Evolutionary conservation across 148 eudicot species (phyloP).

Genomic region (Heliosperma pusillum): DNA sequence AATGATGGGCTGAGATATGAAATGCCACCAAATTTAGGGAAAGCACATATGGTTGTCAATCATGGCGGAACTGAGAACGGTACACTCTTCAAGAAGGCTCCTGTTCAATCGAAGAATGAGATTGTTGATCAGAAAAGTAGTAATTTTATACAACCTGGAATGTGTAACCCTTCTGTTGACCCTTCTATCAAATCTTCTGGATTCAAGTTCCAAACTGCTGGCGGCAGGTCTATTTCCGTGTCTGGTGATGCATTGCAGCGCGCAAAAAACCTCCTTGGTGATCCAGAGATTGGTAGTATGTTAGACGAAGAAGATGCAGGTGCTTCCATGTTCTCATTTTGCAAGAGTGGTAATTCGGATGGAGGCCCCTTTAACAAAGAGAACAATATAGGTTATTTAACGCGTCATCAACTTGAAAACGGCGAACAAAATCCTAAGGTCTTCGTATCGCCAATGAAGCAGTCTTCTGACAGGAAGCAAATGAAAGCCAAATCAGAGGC

Average conservation of each 20-base stretch:
- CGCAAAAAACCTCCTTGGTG: conserved; percentile 87
- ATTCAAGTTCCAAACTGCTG: conserved; percentile 80
- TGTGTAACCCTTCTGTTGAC: conserved; percentile 22
- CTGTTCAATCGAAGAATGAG: conserved; percentile 27
- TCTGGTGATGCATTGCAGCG: conserved; percentile 81
- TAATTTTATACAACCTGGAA: conserved; percentile 26
- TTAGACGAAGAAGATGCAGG: conserved; percentile 41
- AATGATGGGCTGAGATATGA: conserved; percentile 25
- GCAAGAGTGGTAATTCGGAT: conserved; percentile 25
- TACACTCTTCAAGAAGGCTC: conserved; percentile 23
- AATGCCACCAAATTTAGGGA: conserved; percentile 21
- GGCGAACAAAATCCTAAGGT: conserved; percentile 36
- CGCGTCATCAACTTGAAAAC: conserved; percentile 26
- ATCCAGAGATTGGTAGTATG: conserved; percentile 49
- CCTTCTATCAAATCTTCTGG: conserved; percentile 58
- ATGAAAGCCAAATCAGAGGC: conserved; percentile 29
- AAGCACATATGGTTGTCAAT: conserved; percentile 5
- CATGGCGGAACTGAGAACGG: conserved; percentile 24
- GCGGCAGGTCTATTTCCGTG: conserved; percentile 86
- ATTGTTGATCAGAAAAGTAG: conserved; percentile 23
- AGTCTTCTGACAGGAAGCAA: conserved; percentile 36
- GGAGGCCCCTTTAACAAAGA: conserved; percentile 27
- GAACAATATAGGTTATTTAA: conserved; percentile 24
- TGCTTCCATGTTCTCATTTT: conserved; percentile 38
- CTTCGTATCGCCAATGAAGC: conserved; percentile 58